Evolutionary conservation across 495 filamentous ascomycete species (phyloP), one percentile per base, ranked within the genome.

Genomic region (Terfezia claveryi): DNA sequence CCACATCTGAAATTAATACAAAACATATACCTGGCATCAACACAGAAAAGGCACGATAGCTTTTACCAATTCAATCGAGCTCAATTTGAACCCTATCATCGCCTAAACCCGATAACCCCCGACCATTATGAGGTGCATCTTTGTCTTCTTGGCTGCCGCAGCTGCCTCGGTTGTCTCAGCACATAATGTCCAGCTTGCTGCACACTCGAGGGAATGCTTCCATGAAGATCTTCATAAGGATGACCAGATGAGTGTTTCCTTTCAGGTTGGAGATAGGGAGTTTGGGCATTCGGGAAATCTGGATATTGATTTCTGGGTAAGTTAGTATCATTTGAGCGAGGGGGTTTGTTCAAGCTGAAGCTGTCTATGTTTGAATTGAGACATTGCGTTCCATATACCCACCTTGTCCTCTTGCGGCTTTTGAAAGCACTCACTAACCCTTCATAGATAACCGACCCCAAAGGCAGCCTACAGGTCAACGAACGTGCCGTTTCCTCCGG

Each of bases 271-370:
- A 60, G 91, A 98, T 67, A 71, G 92, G 55, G 91, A 98, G 63
- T 96, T 95, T 68, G 91, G 89, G 36, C 81, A 84, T 14, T 87
- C 86, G 44, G 89, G 91, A 11, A 96, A 95, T 64, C 72, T 98
- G 16, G 91, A 96, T 61, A 78, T 96, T 67, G 91, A 96, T 68
- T 96, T 96, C 68, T 98, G 88, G 91, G 91, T 95, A 80, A 55
- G 78, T 65, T 51, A 23, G 14, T 14, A 14, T n/a, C 3, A 2
- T 20, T 46, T 16, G 1, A 49, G 14, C 1, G 38, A 36, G 23
- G 27, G 16, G 44, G 3, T 20, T 6, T 6, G 20, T 14, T 49
- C 44, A 49, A 49, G 27, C 27, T 49, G 44, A 49, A 49, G 27
- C 27, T 32, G 27, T 32, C 27, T 32, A 32, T 32, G 27, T 32